Evolutionary conservation across 2,329 filamentous ascomycete genomes (phyloP).

Genomic region (Coniochaeta sp.): DNA sequence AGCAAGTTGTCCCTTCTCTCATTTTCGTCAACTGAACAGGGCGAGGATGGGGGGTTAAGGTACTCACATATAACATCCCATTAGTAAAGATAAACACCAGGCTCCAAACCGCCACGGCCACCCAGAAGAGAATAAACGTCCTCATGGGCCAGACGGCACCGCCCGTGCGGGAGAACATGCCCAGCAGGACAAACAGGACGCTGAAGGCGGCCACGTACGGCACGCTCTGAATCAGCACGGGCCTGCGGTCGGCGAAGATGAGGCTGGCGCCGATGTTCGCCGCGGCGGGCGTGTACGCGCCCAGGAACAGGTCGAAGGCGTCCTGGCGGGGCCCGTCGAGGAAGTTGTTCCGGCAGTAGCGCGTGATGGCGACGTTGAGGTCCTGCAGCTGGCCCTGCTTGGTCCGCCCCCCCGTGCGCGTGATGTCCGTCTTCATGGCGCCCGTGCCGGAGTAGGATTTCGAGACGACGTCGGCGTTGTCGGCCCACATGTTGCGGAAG

Average conservation of each 20-base stretch:
- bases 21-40: too few relatives aligned
- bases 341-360: slow-evolving; percentile 94
- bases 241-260: slow-evolving; percentile 78
- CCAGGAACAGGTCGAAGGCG: slow-evolving; percentile 89
- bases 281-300: slow-evolving; percentile 70
- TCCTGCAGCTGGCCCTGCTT: slow-evolving; percentile 81
- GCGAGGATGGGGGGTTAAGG: slow-evolving; percentile 8
- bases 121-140: slow-evolving; percentile 74
- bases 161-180: slow-evolving; percentile 66
- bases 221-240: slow-evolving; percentile 83
- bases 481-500: slow-evolving; percentile 97
- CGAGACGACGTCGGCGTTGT: slow-evolving; percentile 95
- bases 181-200: slow-evolving; percentile 73
- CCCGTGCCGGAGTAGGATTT: slow-evolving; percentile 92
- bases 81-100: slow-evolving; percentile 72
- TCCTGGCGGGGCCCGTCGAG: slow-evolving; percentile 89
- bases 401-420: slow-evolving; percentile 84
- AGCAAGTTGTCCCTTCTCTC: neutral
- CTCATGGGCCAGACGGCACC: slow-evolving; percentile 74
- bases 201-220: slow-evolving; percentile 86
- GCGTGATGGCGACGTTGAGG: slow-evolving; percentile 76
- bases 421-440: slow-evolving; percentile 96
- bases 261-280: slow-evolving; percentile 63
- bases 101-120: slow-evolving; percentile 62
- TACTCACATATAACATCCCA: slow-evolving; percentile 89